These are phyloP conservation scores for Sophora flavescens DNA, from an alignment of 306 rosid species.

Conservation along the genomic window DNA sequence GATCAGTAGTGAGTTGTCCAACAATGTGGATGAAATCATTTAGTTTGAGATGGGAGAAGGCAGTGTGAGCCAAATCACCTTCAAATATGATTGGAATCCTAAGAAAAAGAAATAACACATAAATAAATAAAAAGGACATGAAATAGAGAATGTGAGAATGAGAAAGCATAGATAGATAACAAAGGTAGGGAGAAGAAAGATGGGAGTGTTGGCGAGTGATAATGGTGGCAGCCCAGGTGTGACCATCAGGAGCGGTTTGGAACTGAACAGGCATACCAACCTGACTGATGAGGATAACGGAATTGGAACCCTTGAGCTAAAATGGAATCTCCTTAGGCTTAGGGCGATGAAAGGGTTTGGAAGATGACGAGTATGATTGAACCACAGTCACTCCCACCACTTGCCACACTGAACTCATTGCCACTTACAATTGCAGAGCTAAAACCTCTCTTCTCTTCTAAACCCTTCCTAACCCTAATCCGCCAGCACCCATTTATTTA, in stretches of 20 bases:
- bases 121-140: no score
- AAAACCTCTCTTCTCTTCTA: not conserved
- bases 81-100: slow-evolving; percentile 63
- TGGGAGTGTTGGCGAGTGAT: slow-evolving; percentile 38
- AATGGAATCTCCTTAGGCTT: slow-evolving; percentile 61
- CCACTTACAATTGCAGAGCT: no score
- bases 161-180: not conserved
- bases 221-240: slow-evolving; percentile 59
- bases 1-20: slow-evolving; percentile 58
- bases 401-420: slow-evolving; percentile 38
- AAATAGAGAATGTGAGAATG: no score
- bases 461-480: not conserved
- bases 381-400: not conserved
- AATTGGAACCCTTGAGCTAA: slow-evolving; percentile 66
- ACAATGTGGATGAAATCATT: slow-evolving; percentile 58
- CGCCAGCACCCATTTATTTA: no score
- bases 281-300: slow-evolving; percentile 64
- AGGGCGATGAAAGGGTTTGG: no score
- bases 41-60: slow-evolving; percentile 59
- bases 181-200: slow-evolving; percentile 35
- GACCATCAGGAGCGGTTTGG: slow-evolving; percentile 53
- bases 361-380: not conserved
- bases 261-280: slow-evolving; percentile 56
- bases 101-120: no score
- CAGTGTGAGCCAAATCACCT: slow-evolving; percentile 75